phyloP scores from a whole-genome alignment of 2,329 filamentous ascomycete species.

The Beauveria australis region DNA sequence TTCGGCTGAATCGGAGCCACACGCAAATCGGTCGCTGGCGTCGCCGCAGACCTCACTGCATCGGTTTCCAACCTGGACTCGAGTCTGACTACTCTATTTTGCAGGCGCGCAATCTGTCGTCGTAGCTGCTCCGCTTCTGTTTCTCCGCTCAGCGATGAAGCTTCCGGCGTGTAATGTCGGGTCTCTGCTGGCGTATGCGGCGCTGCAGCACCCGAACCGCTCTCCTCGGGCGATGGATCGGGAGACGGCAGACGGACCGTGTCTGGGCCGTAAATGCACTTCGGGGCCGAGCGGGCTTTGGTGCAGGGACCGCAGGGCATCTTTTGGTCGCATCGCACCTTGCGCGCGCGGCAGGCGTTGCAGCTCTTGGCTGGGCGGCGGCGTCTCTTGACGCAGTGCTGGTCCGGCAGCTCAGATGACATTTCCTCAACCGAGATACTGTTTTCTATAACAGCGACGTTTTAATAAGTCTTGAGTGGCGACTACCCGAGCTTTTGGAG shows the following conservation, averaged over 20 bases:
- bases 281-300: background rate
- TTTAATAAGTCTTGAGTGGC: too few species aligned
- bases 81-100: background rate
- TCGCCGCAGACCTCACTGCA: background rate
- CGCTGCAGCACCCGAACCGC: background rate
- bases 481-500: too few species aligned
- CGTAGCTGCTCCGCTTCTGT: background rate
- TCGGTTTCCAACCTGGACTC: background rate
- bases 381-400: background rate
- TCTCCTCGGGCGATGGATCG: background rate
- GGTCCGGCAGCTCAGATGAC: background rate
- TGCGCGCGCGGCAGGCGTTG: constrained; percentile 5
- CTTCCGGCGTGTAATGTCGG: background rate
- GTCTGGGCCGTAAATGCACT: constrained; percentile 3
- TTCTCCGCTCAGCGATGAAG: background rate
- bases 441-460: too few species aligned
- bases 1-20: background rate
- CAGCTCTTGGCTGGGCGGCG: constrained; percentile 11
- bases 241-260: background rate
- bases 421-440: background rate
- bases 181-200: background rate
- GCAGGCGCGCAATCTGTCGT: background rate
- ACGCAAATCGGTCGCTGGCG: background rate
- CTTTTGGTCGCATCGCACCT: constrained; percentile 6
- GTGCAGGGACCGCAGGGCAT: constrained; percentile 1